Conservation (phyloP, 495 filamentous ascomycete species). For the Cenococcum geophilum region DNA sequence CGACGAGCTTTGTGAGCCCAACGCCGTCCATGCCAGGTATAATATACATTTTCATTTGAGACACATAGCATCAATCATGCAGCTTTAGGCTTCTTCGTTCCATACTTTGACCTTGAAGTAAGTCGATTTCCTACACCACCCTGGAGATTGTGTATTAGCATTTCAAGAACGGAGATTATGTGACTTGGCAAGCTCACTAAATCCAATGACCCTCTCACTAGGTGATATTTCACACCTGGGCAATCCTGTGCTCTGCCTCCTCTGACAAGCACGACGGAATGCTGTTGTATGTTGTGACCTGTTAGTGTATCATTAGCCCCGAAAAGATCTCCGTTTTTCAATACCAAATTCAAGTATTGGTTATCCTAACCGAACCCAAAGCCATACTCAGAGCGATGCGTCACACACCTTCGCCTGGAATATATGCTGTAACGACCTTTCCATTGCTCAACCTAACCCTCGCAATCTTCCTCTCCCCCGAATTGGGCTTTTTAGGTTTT, state of each 20-base stretch:
- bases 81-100: conserved; percentile 96
- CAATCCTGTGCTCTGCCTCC: conserved; percentile 93
- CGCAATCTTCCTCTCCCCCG: conserved; percentile 86
- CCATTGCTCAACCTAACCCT: conserved; percentile 83
- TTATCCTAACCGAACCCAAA: neutral
- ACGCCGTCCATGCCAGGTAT: conserved; percentile 11
- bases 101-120: conserved; percentile 88
- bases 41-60: conserved; percentile 14
- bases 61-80: conserved; percentile 31
- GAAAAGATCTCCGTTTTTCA: neutral
- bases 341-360: neutral
- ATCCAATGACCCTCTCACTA: conserved; percentile 89
- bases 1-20: neutral
- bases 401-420: conserved; percentile 75
- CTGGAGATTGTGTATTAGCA: conserved; percentile 42
- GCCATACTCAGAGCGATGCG: neutral
- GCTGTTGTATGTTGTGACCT: conserved; percentile 98
- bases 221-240: conserved; percentile 92
- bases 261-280: conserved; percentile 89
- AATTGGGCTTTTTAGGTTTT: conserved; percentile 98
- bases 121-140: conserved; percentile 82
- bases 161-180: conserved; percentile 2
- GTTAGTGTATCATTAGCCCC: conserved; percentile 10
- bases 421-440: conserved; percentile 81
- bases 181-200: conserved; percentile 56